A percentile compares a stretch with the other conserved stretches of the same genome.
These are phyloP conservation scores for Rhizophagus prolifer DNA, from an alignment of 192 early-diverging fungal genomes.

Conservation along the genomic window DNA sequence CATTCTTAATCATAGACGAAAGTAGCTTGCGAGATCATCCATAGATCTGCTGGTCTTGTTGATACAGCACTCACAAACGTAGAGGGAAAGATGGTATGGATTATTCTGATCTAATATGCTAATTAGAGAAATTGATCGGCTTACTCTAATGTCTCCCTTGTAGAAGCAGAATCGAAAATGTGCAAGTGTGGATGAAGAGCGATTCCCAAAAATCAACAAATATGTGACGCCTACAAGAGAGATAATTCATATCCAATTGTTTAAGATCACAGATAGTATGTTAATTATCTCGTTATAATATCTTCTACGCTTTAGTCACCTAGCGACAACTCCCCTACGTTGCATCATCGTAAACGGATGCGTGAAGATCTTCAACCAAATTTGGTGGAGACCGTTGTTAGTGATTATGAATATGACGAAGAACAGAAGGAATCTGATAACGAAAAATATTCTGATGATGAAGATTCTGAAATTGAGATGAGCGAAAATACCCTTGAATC, in stretches of 20 bases:
- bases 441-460: too few relatives aligned
- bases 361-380: not conserved
- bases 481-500: too few relatives aligned
- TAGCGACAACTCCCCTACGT: not conserved
- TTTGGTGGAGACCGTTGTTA: not conserved
- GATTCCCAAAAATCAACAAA: not conserved
- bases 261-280: not conserved
- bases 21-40: too few relatives aligned
- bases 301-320: not conserved
- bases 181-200: not conserved
- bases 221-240: not conserved
- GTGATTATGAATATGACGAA: not conserved
- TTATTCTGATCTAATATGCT: too few relatives aligned
- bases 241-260: not conserved
- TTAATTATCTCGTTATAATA: not conserved
- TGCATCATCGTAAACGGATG: not conserved
- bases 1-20: not conserved
- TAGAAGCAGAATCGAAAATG: constrained; percentile 7
- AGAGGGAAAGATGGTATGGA: too few relatives aligned
- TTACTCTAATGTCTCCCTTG: too few relatives aligned
- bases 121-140: too few relatives aligned
- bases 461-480: too few relatives aligned
- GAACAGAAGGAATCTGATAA: too few relatives aligned
- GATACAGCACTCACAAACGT: too few relatives aligned
- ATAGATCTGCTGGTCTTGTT: too few relatives aligned